Evolutionary conservation across 2,329 filamentous ascomycete genomes (phyloP), one percentile per base, ranked within the genome.

Genomic region (Neofusicoccum parvum): DNA sequence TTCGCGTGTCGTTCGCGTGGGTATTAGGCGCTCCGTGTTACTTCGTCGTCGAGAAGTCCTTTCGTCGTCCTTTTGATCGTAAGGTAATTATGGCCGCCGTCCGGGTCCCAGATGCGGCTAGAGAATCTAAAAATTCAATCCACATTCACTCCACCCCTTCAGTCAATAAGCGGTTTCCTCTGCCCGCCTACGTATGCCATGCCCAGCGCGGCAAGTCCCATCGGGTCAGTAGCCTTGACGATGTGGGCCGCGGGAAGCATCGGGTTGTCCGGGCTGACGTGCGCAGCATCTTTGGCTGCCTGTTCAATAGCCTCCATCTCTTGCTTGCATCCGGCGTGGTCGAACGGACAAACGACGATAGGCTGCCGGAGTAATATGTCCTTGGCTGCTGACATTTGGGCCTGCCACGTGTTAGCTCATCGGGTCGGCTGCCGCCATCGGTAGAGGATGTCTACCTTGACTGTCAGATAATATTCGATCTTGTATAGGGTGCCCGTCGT

Each of bases 271-370:
- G 90, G 90, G 70, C 94, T 92, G 67, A 98, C 90, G 68, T 91
- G 88, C 15, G 92, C 90, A 1, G 95, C 94, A 71, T 98, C 94
- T 78, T 94, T 94, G 49, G 95, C 95, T 0, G 95, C 92, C 79
- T 97, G 92, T 75, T 97, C 94, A 69, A 99, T 98, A 43, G 94
- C 94, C 72, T 97, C 94, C 92, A 99, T 97, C 80, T 98, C 95
- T 75, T 97, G 94, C 78, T 96, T 97, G 80, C 95, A 99, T 15
- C 90, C 92, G 70, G 96, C 92, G 74, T 97, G 92, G 74, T 99
- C 95, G 68, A 97, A 88, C 0, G 95, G 94, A 73, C 94, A 98
- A 60, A 98, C 95, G 39, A 98, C 92, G 66, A 99, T 97, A 5
- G 92, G 93, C 78, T 98, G 92, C 62, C 94, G 88, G 49, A 98